Percentiles rank a stretch among this genome's conserved stretches.
phyloP scores from a whole-genome alignment of 169 alveolate species.

The Plasmodium yoelii region DNA sequence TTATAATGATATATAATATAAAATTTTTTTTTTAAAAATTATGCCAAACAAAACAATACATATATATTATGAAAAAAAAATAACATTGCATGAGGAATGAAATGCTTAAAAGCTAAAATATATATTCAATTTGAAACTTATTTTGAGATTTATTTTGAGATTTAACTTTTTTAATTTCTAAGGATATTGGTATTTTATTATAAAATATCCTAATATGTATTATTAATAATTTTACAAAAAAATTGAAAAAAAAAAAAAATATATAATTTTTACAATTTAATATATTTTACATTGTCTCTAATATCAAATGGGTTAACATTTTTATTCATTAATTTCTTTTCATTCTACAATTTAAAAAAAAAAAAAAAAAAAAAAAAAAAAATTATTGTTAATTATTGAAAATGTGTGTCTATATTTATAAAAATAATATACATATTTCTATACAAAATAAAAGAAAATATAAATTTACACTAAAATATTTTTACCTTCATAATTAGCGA shows the following conservation, averaged over 20 bases:
- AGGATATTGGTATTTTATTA: background rate
- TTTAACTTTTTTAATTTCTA: conserved; percentile 1
- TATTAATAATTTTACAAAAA: background rate
- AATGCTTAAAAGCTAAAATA: too few species aligned
- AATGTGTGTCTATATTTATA: too few species aligned
- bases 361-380: conserved; percentile 3
- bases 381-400: background rate
- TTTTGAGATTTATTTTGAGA: too few species aligned
- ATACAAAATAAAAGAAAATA: background rate
- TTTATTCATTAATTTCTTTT: conserved; percentile 65
- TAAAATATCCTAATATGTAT: background rate
- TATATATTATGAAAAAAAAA: too few species aligned
- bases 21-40: too few species aligned
- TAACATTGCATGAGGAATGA: too few species aligned
- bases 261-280: conserved; percentile 31
- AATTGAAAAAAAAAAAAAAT: background rate
- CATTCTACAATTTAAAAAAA: conserved; percentile 22
- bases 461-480: background rate
- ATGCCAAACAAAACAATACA: too few species aligned
- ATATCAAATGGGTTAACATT: conserved; percentile 73
- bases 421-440: too few species aligned
- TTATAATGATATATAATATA: too few species aligned
- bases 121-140: too few species aligned
- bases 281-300: conserved; percentile 65
- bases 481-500: conserved; percentile 63